phyloP scores from a whole-genome alignment of 139 green algal species.

The Yamagishiella unicocca region DNA sequence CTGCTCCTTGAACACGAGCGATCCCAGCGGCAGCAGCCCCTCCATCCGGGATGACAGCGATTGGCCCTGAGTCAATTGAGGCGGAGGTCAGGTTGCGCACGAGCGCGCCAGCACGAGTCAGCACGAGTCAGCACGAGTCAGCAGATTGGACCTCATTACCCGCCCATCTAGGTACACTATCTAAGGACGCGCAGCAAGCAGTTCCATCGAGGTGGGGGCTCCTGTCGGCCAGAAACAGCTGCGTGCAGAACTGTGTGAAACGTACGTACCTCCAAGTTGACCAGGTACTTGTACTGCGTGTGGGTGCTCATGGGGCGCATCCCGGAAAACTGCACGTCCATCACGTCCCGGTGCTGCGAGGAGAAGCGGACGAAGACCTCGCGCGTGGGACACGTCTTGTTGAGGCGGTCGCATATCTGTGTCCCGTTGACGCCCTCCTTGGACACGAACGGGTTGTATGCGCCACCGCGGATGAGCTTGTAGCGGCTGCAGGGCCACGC shows the following conservation, averaged over 20 bases:
- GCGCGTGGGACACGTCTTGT: neutral
- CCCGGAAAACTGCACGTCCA: neutral
- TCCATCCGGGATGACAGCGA: slow-evolving; percentile 35
- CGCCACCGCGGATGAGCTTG: neutral
- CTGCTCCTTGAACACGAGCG: slow-evolving; percentile 51
- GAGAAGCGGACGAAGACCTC: neutral
- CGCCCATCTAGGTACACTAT: too few relatives aligned
- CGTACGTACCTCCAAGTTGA: slow-evolving; percentile 3
- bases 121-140: too few relatives aligned
- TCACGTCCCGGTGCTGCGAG: neutral
- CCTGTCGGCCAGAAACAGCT: too few relatives aligned
- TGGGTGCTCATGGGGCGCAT: neutral
- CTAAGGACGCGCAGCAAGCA: too few relatives aligned
- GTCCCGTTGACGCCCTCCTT: slow-evolving; percentile 10
- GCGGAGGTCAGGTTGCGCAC: too few relatives aligned
- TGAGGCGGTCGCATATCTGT: neutral
- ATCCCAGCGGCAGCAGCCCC: slow-evolving; percentile 46
- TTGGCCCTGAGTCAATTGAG: slow-evolving; percentile 1
- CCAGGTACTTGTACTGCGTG: slow-evolving; percentile 8
- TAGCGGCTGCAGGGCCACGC: slow-evolving; percentile 4
- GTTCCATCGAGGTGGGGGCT: too few relatives aligned
- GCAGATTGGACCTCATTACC: too few relatives aligned
- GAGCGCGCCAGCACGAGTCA: too few relatives aligned
- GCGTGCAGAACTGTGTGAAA: too few relatives aligned
- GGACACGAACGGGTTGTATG: neutral